phyloP scores from a whole-genome alignment of 352 stramenopile genomes.

The Plasmopara halstedii region DNA sequence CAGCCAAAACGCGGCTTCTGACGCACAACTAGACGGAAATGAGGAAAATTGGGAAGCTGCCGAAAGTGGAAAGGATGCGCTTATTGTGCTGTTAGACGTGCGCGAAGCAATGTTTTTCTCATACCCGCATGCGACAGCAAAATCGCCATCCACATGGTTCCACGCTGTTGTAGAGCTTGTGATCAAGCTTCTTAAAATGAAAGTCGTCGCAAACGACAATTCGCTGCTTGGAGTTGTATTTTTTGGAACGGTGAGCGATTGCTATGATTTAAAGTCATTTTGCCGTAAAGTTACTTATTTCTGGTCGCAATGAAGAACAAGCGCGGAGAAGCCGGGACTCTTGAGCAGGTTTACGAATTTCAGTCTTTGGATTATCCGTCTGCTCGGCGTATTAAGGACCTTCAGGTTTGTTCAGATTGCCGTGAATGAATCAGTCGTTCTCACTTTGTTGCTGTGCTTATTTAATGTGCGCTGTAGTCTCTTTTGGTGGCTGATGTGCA shows the following conservation, averaged over 20 bases:
- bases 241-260: conserved; percentile 56
- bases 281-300: background rate
- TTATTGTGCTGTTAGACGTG: conserved; percentile 73
- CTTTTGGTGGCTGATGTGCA: conserved; percentile 42
- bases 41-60: conserved; percentile 57
- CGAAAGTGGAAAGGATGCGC: conserved; percentile 62
- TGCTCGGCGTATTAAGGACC: conserved; percentile 63
- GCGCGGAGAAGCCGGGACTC: conserved; percentile 37
- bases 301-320: conserved; percentile 33
- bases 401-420: conserved; percentile 24
- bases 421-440: too few species aligned
- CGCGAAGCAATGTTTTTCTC: conserved; percentile 57
- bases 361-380: conserved; percentile 67
- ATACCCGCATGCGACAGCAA: conserved; percentile 17
- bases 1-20: conserved; percentile 11
- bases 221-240: conserved; percentile 71
- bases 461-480: conserved; percentile 16
- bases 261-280: background rate
- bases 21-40: conserved; percentile 13
- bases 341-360: conserved; percentile 73
- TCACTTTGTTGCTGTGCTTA: too few species aligned
- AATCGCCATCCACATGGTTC: conserved; percentile 49
- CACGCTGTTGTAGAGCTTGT: conserved; percentile 61
- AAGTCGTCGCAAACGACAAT: conserved; percentile 73
- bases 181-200: conserved; percentile 63